Evolutionary conservation across 768 basidiomycete species (phyloP).

Genomic region (Coprinellus micaceus): DNA sequence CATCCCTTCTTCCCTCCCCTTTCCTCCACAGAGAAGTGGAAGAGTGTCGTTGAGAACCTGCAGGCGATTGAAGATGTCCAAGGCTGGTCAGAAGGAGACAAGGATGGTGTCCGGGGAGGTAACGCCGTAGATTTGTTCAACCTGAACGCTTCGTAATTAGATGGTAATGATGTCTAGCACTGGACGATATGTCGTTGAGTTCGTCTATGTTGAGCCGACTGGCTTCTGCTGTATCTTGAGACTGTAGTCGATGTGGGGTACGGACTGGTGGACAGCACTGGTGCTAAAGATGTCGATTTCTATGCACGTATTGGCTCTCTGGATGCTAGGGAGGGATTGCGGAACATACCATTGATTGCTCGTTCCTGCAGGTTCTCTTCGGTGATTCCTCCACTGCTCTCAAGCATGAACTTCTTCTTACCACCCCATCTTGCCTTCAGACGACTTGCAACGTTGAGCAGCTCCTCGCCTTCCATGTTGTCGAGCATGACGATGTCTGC

Average conservation of each 20-base stretch:
- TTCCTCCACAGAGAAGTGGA: conserved; percentile 65
- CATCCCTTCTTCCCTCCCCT: conserved; percentile 91
- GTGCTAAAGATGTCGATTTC: conserved; percentile 96
- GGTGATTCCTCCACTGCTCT: conserved; percentile 94
- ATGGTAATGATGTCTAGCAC: background rate
- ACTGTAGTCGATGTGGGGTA: conserved; percentile 94
- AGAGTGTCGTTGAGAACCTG: conserved; percentile 80
- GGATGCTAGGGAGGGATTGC: background rate
- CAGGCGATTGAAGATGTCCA: conserved; percentile 69
- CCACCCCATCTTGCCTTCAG: conserved; percentile 80
- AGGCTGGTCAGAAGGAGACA: conserved; percentile 58
- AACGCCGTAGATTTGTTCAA: conserved; percentile 76
- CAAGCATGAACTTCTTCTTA: conserved; percentile 81
- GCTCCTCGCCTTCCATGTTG: conserved; percentile 78
- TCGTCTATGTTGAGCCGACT: conserved; percentile 11
- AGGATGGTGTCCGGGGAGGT: conserved; percentile 60
- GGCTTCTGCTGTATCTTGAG: conserved; percentile 83
- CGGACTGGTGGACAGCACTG: conserved; percentile 86
- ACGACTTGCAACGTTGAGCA: conserved; percentile 62
- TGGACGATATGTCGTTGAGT: background rate
- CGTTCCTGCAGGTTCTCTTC: conserved; percentile 78
- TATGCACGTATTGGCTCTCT: conserved; percentile 25
- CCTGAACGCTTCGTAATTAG: conserved; percentile 20
- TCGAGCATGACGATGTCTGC: conserved; percentile 96
- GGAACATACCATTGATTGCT: conserved; percentile 71